phyloP scores from a whole-genome alignment of 345 rosid genomes.

The Lagerstroemia speciosa region DNA sequence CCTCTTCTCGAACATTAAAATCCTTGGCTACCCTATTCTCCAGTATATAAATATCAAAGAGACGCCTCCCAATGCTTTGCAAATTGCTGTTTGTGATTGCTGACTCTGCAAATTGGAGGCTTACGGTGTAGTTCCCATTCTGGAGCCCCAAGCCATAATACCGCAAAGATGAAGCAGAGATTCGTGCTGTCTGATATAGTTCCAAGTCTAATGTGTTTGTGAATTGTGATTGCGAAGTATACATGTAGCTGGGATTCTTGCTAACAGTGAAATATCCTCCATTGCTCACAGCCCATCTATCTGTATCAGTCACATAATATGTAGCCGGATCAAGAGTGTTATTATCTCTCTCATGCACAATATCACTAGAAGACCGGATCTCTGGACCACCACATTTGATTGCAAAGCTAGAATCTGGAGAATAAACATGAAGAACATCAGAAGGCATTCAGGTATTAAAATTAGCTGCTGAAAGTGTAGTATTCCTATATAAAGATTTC shows the following conservation, averaged over 20 bases:
- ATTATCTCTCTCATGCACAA: too few species aligned
- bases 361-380: constrained; percentile 25
- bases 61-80: constrained; percentile 41
- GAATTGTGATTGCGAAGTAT: constrained; percentile 8
- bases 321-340: constrained; percentile 50
- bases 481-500: too few species aligned
- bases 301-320: constrained; percentile 28
- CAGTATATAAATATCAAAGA: constrained; percentile 48
- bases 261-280: constrained; percentile 24
- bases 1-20: constrained; percentile 32
- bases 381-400: constrained; percentile 61
- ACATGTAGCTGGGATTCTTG: constrained; percentile 14
- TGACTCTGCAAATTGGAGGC: constrained; percentile 40
- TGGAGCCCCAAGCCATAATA: too few species aligned
- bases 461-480: too few species aligned
- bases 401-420: constrained; percentile 42
- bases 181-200: too few species aligned
- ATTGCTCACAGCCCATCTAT: constrained; percentile 41
- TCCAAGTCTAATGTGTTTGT: constrained; percentile 22
- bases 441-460: background rate
- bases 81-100: constrained; percentile 15
- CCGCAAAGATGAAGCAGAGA: too few species aligned
- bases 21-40: constrained; percentile 38
- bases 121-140: too few species aligned
- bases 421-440: background rate